These are phyloP conservation scores for Hypomyces rosellus DNA, from an alignment of 2,329 filamentous ascomycete genomes.

Conservation along the genomic window DNA sequence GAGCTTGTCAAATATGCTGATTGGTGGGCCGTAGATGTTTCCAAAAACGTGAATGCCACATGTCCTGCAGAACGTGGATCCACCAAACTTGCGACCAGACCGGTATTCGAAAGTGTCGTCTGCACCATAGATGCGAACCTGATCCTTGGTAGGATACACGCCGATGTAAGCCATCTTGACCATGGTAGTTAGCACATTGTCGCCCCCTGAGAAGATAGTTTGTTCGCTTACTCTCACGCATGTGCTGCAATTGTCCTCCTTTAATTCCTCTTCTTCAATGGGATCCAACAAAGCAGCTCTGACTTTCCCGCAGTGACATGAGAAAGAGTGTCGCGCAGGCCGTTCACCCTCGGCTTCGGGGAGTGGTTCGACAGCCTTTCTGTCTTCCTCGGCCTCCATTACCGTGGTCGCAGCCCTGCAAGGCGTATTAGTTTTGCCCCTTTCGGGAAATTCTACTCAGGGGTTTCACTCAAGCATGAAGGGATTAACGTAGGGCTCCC, in stretches of 20 bases:
- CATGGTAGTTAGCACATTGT: not conserved
- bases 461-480: slow-evolving; percentile 18
- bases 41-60: slow-evolving; percentile 25
- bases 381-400: not conserved
- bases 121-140: slow-evolving; percentile 21
- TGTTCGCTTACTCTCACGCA: slow-evolving; percentile 21
- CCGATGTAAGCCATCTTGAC: slow-evolving; percentile 22
- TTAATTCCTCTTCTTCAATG: slow-evolving; percentile 35
- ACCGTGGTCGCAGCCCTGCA: not conserved
- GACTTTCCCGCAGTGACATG: slow-evolving; percentile 23
- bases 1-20: slow-evolving; percentile 21
- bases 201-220: not conserved
- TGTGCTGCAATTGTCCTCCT: slow-evolving; percentile 33
- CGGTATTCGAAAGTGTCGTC: slow-evolving; percentile 23
- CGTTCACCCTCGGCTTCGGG: not conserved
- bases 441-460: not conserved
- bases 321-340: slow-evolving; percentile 14
- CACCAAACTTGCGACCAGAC: slow-evolving; percentile 15
- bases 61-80: slow-evolving; percentile 18
- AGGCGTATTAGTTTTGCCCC: not conserved
- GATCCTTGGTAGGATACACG: slow-evolving; percentile 21
- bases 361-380: not conserved
- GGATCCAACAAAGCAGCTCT: slow-evolving; percentile 13
- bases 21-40: slow-evolving; percentile 24
- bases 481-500: slow-evolving; percentile 16